A percentile compares a stretch with the other conserved stretches of the same genome.
These are phyloP conservation scores for Oldenlandia corymbosa DNA, from an alignment of 257 asterid genomes.

Conservation along the genomic window DNA sequence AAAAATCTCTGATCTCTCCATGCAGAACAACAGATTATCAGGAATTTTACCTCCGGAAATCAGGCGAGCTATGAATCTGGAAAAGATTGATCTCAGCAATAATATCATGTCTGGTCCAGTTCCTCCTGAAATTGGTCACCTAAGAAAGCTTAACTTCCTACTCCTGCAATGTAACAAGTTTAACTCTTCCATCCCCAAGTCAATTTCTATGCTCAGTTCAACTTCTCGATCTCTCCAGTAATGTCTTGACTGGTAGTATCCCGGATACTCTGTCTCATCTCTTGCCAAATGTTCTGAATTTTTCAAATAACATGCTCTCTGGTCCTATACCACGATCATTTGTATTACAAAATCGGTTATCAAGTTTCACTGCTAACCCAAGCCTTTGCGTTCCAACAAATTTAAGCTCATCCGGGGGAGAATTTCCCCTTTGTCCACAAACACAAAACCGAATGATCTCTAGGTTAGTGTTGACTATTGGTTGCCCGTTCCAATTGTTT, in stretches of 20 bases:
- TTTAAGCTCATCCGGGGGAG: conserved; percentile 20
- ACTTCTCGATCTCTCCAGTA: conserved; percentile 73
- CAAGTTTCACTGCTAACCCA: conserved; percentile 68
- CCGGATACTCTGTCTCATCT: conserved; percentile 47
- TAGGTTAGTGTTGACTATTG: conserved; percentile 36
- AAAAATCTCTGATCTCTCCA: conserved; percentile 69
- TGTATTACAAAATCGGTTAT: conserved; percentile 53
- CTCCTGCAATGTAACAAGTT: conserved; percentile 58
- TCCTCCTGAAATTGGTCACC: conserved; percentile 58
- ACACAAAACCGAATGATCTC: conserved; percentile 29
- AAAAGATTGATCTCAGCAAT: conserved; percentile 68
- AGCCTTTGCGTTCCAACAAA: conserved; percentile 46
- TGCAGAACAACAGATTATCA: conserved; percentile 70
- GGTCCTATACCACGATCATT: conserved; percentile 69
- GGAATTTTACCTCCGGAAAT: conserved; percentile 69
- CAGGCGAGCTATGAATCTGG: conserved; percentile 48
- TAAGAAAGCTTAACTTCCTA: conserved; percentile 56
- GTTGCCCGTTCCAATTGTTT: conserved; percentile 38
- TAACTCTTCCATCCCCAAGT: conserved; percentile 62
- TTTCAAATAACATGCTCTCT: conserved; percentile 68
- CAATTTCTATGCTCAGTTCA: conserved; percentile 47
- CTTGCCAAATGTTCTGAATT: conserved; percentile 70
- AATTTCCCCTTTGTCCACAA: conserved; percentile 39
- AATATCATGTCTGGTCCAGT: conserved; percentile 69
- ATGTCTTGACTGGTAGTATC: conserved; percentile 49